A percentile compares a stretch with the other conserved stretches of the same genome.
phyloP scores from a whole-genome alignment of 176 grass and related monocot genomes.

The Eragrostis curvula region DNA sequence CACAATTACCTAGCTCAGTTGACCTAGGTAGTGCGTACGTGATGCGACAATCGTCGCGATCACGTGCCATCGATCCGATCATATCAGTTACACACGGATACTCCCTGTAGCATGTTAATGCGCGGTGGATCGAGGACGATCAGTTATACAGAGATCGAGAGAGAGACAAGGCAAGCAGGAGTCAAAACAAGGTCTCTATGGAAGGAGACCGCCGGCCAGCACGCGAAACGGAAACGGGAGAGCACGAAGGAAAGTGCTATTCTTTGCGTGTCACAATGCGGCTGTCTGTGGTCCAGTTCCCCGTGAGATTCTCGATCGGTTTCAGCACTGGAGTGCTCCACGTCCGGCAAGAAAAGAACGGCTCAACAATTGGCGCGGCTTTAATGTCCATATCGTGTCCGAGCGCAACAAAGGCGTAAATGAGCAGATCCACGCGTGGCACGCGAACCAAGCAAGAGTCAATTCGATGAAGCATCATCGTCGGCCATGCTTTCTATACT shows the following conservation, averaged over 20 bases:
- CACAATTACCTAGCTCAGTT: conserved; percentile 1
- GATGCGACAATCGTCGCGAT: conserved; percentile 34
- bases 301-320: background rate
- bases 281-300: background rate
- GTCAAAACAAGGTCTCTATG: conserved; percentile 11
- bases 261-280: background rate
- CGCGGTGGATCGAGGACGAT: conserved; percentile 18
- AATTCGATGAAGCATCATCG: background rate
- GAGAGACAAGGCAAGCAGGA: background rate
- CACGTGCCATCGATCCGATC: conserved; percentile 10
- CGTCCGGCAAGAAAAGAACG: background rate
- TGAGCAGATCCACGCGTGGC: background rate
- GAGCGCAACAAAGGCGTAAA: background rate
- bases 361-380: background rate
- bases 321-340: background rate
- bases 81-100: background rate
- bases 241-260: background rate
- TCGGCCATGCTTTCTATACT: background rate
- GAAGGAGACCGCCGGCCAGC: background rate
- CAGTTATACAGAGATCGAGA: background rate
- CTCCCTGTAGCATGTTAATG: background rate
- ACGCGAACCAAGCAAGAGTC: conserved; percentile 23
- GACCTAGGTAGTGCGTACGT: background rate
- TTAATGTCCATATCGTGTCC: background rate
- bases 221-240: background rate